Conservation (phyloP, 352 stramenopile species). For the Elongisporangium undulatum region DNA sequence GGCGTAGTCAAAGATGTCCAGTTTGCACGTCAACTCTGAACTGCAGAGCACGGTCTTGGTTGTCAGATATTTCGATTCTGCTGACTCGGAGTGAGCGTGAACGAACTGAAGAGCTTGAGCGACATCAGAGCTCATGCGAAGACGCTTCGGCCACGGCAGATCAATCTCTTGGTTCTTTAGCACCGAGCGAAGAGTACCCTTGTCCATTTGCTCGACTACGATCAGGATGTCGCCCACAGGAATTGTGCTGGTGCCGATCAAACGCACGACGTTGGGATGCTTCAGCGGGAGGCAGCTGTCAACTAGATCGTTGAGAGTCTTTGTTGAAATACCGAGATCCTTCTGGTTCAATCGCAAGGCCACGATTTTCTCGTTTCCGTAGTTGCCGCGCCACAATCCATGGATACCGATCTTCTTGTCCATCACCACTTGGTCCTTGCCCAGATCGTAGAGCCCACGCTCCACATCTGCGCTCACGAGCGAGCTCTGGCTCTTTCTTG, state of each 20-base stretch:
- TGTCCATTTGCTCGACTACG: constrained; percentile 75
- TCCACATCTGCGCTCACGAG: neutral
- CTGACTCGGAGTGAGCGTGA: neutral
- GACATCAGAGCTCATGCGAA: constrained; percentile 52
- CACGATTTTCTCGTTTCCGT: constrained; percentile 41
- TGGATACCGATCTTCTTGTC: constrained; percentile 52
- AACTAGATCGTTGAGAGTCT: constrained; percentile 41
- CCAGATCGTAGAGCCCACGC: constrained; percentile 18
- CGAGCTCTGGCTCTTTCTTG: neutral
- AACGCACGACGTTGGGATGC: constrained; percentile 64
- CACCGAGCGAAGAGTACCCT: constrained; percentile 54
- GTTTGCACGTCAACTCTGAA: constrained; percentile 57
- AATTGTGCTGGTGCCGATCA: constrained; percentile 55
- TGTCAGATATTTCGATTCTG: constrained; percentile 22
- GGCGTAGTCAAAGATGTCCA: constrained; percentile 74
- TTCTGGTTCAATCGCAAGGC: constrained; percentile 44
- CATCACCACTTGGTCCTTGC: constrained; percentile 35
- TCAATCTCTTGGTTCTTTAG: constrained; percentile 41
- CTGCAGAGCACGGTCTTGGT: constrained; percentile 55
- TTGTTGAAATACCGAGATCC: constrained; percentile 25
- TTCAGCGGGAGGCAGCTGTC: constrained; percentile 52
- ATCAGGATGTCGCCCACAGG: constrained; percentile 59
- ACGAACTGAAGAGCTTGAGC: constrained; percentile 5
- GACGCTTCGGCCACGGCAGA: constrained; percentile 42
- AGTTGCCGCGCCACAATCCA: constrained; percentile 46